A percentile compares a stretch with the other conserved stretches of the same genome.
Evolutionary conservation across 768 basidiomycete genomes (phyloP).

Genomic region (Tricholoma saponaceum): DNA sequence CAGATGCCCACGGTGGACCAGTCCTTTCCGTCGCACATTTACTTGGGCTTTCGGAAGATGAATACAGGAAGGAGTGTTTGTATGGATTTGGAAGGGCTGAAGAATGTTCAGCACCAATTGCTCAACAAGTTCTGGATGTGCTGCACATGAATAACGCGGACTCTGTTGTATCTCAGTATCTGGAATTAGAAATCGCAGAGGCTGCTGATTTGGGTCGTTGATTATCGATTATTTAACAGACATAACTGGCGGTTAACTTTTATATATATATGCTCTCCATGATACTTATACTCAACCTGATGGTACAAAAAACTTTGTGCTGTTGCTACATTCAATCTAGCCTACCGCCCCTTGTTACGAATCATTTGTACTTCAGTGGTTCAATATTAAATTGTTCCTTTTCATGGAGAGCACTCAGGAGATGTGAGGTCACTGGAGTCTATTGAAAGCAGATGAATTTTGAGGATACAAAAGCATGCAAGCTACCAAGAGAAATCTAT

Average conservation of each 20-base stretch:
- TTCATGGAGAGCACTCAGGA: too few relatives aligned
- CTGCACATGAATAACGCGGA: slow-evolving; percentile 32
- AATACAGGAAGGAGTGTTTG: slow-evolving; percentile 66
- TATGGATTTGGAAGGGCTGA: slow-evolving; percentile 77
- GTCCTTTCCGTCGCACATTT: slow-evolving; percentile 45
- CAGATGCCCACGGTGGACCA: slow-evolving; percentile 35
- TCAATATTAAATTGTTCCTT: neutral
- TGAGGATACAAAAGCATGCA: neutral
- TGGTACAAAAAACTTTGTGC: too few relatives aligned
- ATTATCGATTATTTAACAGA: neutral
- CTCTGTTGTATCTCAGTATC: slow-evolving; percentile 41
- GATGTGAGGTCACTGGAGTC: neutral
- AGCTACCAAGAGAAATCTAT: slow-evolving; percentile 32
- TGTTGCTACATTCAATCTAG: neutral
- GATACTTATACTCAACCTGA: neutral
- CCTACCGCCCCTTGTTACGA: neutral
- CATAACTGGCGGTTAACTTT: neutral
- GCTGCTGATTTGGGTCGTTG: slow-evolving; percentile 5
- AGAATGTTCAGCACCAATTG: slow-evolving; percentile 60
- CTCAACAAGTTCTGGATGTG: slow-evolving; percentile 49
- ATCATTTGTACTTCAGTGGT: neutral
- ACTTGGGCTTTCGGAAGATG: slow-evolving; percentile 54
- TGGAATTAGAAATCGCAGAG: slow-evolving; percentile 41
- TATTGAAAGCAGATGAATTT: neutral
- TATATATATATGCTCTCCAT: neutral